Evolutionary conservation across 805 yeast species (phyloP).

Genomic region (Wilhelminamyces savonicus): DNA sequence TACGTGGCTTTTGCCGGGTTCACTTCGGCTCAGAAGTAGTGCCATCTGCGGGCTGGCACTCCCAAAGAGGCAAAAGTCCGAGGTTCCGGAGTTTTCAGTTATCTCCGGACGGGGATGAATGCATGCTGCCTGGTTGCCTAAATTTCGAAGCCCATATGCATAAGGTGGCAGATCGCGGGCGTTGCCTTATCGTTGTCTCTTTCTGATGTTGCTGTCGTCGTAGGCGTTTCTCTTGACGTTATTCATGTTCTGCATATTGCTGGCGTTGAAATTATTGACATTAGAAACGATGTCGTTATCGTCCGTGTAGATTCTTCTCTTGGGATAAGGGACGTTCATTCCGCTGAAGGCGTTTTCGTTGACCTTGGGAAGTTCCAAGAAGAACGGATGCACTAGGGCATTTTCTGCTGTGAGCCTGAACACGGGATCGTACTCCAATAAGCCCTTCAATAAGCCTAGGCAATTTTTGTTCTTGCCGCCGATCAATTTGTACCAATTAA

Average conservation of each 20-base stretch:
- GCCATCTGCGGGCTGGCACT: too few relatives aligned
- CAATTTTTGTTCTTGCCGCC: constrained; percentile 73
- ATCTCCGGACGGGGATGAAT: too few relatives aligned
- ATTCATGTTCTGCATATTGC: constrained; percentile 13
- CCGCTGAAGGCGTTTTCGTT: constrained; percentile 76
- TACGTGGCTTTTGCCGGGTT: too few relatives aligned
- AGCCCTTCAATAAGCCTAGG: constrained; percentile 51
- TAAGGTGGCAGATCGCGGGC: too few relatives aligned
- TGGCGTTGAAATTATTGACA: too few relatives aligned
- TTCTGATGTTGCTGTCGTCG: constrained; percentile 17
- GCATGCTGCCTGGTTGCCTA: too few relatives aligned
- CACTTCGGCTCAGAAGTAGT: too few relatives aligned
- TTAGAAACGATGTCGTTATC: constrained; percentile 65
- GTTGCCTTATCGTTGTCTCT: constrained; percentile 17
- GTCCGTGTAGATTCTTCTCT: constrained; percentile 78
- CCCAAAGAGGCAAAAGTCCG: too few relatives aligned
- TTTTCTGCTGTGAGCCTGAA: constrained; percentile 70
- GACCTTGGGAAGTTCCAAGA: constrained; percentile 63
- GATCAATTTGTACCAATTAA: constrained; percentile 79
- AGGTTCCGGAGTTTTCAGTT: too few relatives aligned
- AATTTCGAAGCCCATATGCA: too few relatives aligned
- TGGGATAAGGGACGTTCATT: constrained; percentile 69
- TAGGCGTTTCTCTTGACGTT: constrained; percentile 23
- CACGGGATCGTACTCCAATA: constrained; percentile 81
- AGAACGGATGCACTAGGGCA: constrained; percentile 74